These are phyloP conservation scores for Pleodorina starrii DNA, from an alignment of 139 green algal species.

Conservation along the genomic window DNA sequence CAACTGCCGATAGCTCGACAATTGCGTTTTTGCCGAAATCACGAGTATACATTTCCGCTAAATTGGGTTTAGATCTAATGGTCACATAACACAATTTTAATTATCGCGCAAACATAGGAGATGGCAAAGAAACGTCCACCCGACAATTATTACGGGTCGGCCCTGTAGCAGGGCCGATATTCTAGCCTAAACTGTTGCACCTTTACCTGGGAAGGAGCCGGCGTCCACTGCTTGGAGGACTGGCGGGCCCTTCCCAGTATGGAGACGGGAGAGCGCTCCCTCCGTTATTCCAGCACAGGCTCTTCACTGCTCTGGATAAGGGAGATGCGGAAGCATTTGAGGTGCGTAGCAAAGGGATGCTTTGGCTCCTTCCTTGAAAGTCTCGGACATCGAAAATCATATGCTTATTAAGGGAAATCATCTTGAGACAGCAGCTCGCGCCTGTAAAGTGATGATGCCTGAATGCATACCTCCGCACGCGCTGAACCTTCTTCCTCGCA, in stretches of 20 bases:
- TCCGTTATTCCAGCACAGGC: not conserved
- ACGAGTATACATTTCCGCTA: too few relatives aligned
- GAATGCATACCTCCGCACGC: too few relatives aligned
- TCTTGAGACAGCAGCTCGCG: too few relatives aligned
- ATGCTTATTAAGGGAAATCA: too few relatives aligned
- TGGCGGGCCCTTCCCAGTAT: conserved; percentile 32
- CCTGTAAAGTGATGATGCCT: too few relatives aligned
- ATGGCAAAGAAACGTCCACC: conserved; percentile 8
- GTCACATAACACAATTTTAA: too few relatives aligned
- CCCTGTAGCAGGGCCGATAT: not conserved
- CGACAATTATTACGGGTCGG: conserved; percentile 6
- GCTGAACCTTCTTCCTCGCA: not conserved
- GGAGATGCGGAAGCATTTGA: not conserved
- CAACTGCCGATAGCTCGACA: too few relatives aligned
- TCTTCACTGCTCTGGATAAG: not conserved
- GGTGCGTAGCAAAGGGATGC: conserved; percentile 12
- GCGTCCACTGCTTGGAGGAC: not conserved
- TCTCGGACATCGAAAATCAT: too few relatives aligned
- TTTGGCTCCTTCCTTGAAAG: too few relatives aligned
- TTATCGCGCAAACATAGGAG: too few relatives aligned
- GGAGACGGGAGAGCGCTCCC: conserved; percentile 8
- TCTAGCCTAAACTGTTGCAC: conserved; percentile 23
- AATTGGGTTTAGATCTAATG: too few relatives aligned
- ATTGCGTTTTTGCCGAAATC: too few relatives aligned
- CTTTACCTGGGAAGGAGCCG: conserved; percentile 14